These are phyloP conservation scores for Mariannaea sp. DNA, from an alignment of 2,329 filamentous ascomycete species.

Conservation along the genomic window DNA sequence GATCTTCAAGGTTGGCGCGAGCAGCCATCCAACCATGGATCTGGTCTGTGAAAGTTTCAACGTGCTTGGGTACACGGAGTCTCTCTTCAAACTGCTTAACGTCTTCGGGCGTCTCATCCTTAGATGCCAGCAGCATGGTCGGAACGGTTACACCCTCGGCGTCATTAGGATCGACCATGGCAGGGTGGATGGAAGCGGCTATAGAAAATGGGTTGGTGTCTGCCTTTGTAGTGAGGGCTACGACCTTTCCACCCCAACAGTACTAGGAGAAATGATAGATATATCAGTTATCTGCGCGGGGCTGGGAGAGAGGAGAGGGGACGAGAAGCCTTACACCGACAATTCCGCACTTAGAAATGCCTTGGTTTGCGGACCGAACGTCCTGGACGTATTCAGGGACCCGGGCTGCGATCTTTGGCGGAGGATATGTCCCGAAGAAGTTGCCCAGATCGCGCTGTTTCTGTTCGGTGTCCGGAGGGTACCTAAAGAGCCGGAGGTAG, in stretches of 20 bases:
- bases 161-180: slow-evolving; percentile 67
- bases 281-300: background rate
- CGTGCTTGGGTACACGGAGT: slow-evolving; percentile 60
- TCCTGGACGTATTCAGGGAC: slow-evolving; percentile 61
- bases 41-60: slow-evolving; percentile 70
- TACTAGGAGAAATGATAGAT: slow-evolving; percentile 45
- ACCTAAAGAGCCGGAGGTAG: slow-evolving; percentile 43
- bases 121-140: slow-evolving; percentile 66
- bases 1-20: slow-evolving; percentile 61
- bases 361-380: slow-evolving; percentile 56
- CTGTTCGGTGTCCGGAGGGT: slow-evolving; percentile 67
- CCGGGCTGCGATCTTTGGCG: slow-evolving; percentile 52
- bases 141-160: slow-evolving; percentile 65
- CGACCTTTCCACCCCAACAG: slow-evolving; percentile 76
- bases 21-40: slow-evolving; percentile 78
- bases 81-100: slow-evolving; percentile 61
- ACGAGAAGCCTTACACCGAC: slow-evolving; percentile 55
- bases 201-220: slow-evolving; percentile 60
- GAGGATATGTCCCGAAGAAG: slow-evolving; percentile 61
- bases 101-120: slow-evolving; percentile 62
- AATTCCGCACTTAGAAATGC: slow-evolving; percentile 63
- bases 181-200: slow-evolving; percentile 60
- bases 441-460: slow-evolving; percentile 62
- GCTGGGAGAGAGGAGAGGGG: slow-evolving; percentile 6
- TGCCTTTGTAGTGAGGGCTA: slow-evolving; percentile 55